Base-by-base conservation (phyloP, 1,284 basidiomycete genomes). In the Sporisorium exsertum region DNA sequence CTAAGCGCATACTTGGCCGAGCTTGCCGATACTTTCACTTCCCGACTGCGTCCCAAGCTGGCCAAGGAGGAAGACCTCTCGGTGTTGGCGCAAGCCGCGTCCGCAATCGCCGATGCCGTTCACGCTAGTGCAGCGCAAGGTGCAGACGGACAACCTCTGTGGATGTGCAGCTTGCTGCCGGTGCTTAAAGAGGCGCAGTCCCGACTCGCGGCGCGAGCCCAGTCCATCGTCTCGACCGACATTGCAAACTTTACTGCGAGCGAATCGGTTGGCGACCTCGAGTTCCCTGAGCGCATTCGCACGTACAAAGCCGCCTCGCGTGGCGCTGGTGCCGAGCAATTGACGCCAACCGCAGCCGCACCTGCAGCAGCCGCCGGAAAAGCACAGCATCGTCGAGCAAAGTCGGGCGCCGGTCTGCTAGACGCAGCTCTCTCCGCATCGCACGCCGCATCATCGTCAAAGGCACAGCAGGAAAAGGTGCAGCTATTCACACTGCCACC, bases 351-450 rank as follows among this genome's bases (percentile, higher is more conserved):
- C 18, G 7, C 47, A n/a, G 3, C 57, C 26, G 40, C 52, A 15
- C 5, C 16, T 5, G 29, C 59, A 1, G 24, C 35, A 6, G 32
- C 12, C 2, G 43, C 2, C 1, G 43, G 22, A 1, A 60, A 47
- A 33, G 49, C 16, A 22, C 49, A 52, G n/a, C 75, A 74, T 40
- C 56, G 63, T 9, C 47, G 76, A 8, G 75, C 47, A 35, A 78
- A 70, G 61, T 75, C 72, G 2, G 76, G 76, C 3, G 76, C 76
- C 6, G 76, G 76, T 0, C 26, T 78, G 45, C 54, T 78, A 2
- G 68, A 78, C 55, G 76, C 76, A 16, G 76, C 75, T 1, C 55
- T 71, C 9, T 56, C 64, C 0, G 59, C 67, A 4, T 72, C 68
- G 20, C 69, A 65, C 22, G 59, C 68, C 2, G 60, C 70, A 1